phyloP scores from a whole-genome alignment of 345 rosid genomes.

The Trapa incisa region DNA sequence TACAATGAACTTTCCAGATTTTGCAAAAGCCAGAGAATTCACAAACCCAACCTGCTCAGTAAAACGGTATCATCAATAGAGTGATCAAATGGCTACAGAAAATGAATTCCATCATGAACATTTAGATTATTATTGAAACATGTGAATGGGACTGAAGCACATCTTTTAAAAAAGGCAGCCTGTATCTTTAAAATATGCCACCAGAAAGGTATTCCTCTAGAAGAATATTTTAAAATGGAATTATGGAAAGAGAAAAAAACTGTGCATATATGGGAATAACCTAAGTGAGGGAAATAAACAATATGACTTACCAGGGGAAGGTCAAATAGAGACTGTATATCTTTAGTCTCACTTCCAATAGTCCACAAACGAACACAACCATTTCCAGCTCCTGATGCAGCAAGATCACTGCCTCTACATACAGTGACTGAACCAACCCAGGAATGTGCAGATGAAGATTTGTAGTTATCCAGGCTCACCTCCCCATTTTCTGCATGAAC shows the following conservation, averaged over 20 bases:
- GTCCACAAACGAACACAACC: slow-evolving; percentile 70
- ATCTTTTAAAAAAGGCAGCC: not conserved
- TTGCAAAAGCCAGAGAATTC: slow-evolving; percentile 82
- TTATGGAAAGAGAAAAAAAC: not conserved
- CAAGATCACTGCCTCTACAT: slow-evolving; percentile 88
- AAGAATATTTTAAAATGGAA: not conserved
- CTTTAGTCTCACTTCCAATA: slow-evolving; percentile 36
- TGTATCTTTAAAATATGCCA: not conserved
- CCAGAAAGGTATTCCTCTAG: not conserved
- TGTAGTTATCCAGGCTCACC: slow-evolving; percentile 14
- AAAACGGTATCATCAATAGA: slow-evolving; percentile 7
- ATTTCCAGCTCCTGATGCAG: slow-evolving; percentile 95
- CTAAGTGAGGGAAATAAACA: not conserved
- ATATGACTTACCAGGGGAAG: slow-evolving; percentile 58
- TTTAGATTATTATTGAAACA: not conserved
- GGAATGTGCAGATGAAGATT: slow-evolving; percentile 40
- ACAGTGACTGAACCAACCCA: slow-evolving; percentile 78
- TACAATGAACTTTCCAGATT: slow-evolving; percentile 68
- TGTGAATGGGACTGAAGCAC: not conserved
- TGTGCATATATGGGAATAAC: not conserved
- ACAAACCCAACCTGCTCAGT: slow-evolving; percentile 68
- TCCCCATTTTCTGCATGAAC: slow-evolving; percentile 34
- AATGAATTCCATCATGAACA: not conserved
- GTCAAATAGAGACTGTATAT: slow-evolving; percentile 37
- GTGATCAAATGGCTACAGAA: not conserved